These are phyloP conservation scores for Aspergillus homomorphus DNA, from an alignment of 495 filamentous ascomycete genomes.

Conservation along the genomic window DNA sequence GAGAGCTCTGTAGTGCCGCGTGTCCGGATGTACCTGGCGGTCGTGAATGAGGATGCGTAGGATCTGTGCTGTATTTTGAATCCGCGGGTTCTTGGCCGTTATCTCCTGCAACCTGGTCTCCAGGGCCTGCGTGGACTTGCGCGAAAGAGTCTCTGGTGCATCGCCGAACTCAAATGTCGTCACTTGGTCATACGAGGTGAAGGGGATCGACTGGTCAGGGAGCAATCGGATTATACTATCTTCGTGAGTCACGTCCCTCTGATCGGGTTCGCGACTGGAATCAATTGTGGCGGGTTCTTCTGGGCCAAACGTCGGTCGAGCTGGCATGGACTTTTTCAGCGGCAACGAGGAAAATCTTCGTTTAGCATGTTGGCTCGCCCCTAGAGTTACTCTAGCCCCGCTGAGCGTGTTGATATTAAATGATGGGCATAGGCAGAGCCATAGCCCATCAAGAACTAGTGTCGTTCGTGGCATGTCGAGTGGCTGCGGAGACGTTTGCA, in stretches of 20 bases:
- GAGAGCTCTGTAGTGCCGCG: conserved; percentile 67
- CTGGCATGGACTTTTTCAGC: neutral
- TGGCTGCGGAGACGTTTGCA: conserved; percentile 3
- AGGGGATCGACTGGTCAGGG: neutral
- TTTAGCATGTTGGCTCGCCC: conserved; percentile 15
- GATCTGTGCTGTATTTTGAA: conserved; percentile 28
- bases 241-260: no score
- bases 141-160: conserved; percentile 20
- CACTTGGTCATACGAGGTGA: neutral
- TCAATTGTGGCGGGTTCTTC: no score
- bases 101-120: conserved; percentile 28
- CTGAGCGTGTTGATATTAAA: conserved; percentile 29
- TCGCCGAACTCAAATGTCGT: conserved; percentile 14
- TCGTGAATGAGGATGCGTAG: conserved; percentile 52
- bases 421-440: conserved; percentile 65
- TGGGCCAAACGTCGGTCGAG: no score
- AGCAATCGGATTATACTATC: no score
- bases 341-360: neutral
- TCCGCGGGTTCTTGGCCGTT: conserved; percentile 18
- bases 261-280: no score
- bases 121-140: conserved; percentile 21
- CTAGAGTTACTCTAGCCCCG: conserved; percentile 12
- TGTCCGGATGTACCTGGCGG: conserved; percentile 60
- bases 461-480: conserved; percentile 45
- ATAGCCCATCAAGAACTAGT: conserved; percentile 58